phyloP scores from a whole-genome alignment of 202 grass and related monocot genomes.

The Panicum virgatum region DNA sequence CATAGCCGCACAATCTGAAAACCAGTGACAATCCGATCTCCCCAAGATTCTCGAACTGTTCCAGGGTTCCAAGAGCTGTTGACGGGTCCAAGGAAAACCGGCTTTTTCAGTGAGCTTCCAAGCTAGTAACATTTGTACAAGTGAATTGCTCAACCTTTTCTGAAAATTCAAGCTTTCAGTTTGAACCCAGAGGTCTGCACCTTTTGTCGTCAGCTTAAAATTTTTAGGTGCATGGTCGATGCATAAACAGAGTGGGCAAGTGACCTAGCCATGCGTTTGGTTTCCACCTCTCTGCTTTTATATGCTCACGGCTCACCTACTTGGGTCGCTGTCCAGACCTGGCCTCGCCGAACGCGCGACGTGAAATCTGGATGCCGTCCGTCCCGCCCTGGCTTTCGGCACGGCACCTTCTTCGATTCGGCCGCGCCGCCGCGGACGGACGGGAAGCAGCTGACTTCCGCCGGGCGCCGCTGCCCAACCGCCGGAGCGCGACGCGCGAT shows the following conservation, averaged over 20 bases:
- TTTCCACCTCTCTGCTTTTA: neutral
- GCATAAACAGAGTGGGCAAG: too few species aligned
- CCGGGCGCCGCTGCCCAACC: neutral
- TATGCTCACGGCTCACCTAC: neutral
- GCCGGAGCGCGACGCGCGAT: neutral
- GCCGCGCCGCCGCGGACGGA: neutral
- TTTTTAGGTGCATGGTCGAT: too few species aligned
- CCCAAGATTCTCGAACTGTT: neutral
- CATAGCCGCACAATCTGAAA: neutral
- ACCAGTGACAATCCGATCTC: neutral
- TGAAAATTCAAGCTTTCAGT: too few species aligned
- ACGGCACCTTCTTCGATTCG: neutral
- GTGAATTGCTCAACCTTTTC: too few species aligned
- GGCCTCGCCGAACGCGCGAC: neutral
- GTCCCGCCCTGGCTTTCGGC: neutral
- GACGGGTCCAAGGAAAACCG: neutral
- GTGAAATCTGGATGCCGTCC: conserved; percentile 8
- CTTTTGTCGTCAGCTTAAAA: too few species aligned
- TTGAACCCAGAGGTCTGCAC: too few species aligned
- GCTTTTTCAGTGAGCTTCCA: neutral
- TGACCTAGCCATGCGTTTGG: too few species aligned
- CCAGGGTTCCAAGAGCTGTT: neutral
- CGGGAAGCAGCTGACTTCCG: conserved; percentile 12
- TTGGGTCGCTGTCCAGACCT: neutral
- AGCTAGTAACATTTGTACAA: neutral